Conservation (phyloP, 2,329 filamentous ascomycete genomes). For the Phaeoacremonium minimum region DNA sequence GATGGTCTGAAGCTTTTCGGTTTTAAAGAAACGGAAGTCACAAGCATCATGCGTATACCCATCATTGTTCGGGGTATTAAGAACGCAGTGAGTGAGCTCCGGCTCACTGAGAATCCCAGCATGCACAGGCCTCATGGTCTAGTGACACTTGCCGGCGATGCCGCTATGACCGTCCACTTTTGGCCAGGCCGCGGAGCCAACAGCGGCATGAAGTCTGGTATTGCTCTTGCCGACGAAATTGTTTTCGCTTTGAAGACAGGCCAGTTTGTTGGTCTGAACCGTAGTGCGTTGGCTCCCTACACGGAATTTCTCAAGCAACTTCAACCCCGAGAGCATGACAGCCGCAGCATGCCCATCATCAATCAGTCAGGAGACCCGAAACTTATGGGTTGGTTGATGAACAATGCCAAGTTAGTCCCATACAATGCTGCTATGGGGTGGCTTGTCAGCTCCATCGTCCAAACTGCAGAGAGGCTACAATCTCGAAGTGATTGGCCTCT, state of each 20-base stretch:
- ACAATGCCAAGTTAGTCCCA: conserved; percentile 21
- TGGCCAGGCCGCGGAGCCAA: conserved; percentile 30
- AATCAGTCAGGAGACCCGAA: conserved; percentile 27
- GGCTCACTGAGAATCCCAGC: conserved; percentile 16
- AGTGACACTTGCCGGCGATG: conserved; percentile 27
- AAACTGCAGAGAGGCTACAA: conserved; percentile 25
- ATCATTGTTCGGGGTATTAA: conserved; percentile 28
- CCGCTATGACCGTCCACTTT: conserved; percentile 30
- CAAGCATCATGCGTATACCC: conserved; percentile 28
- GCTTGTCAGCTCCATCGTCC: conserved; percentile 25
- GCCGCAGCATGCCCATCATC: conserved; percentile 28
- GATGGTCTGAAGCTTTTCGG: conserved; percentile 30
- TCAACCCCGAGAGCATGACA: conserved; percentile 27
- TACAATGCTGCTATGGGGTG: conserved; percentile 27
- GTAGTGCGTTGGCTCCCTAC: conserved; percentile 24
- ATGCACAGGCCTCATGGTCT: conserved; percentile 22
- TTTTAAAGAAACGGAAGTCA: conserved; percentile 28
- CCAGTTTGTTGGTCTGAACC: conserved; percentile 21
- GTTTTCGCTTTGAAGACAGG: conserved; percentile 23
- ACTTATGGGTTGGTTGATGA: conserved; percentile 27
- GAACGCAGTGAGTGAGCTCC: conserved; percentile 22
- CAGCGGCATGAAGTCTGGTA: conserved; percentile 28
- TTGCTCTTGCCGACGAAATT: conserved; percentile 28
- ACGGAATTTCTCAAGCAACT: conserved; percentile 29
- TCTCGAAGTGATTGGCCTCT: conserved; percentile 23